Conservation (phyloP, 1,284 basidiomycete genomes). For the Papiliotrema laurentii region DNA sequence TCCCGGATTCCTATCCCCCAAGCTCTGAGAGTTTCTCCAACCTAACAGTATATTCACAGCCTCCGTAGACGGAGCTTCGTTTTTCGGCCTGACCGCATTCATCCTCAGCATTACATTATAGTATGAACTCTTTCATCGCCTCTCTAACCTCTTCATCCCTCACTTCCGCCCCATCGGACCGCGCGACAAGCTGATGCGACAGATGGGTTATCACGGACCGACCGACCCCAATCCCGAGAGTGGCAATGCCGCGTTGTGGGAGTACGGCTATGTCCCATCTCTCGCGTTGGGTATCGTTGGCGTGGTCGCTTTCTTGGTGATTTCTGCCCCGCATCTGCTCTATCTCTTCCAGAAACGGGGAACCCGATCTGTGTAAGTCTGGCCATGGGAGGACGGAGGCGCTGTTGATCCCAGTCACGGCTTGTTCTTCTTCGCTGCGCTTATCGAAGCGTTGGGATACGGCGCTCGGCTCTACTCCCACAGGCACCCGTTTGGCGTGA, state of each 20-base stretch:
- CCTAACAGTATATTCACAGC: not conserved
- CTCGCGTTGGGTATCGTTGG: constrained; percentile 29
- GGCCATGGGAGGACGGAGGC: not conserved
- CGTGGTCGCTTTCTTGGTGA: constrained; percentile 17
- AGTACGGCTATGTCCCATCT: constrained; percentile 31
- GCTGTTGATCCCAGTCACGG: constrained; percentile 12
- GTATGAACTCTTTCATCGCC: not conserved
- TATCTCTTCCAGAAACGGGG: constrained; percentile 23
- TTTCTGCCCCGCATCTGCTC: constrained; percentile 19
- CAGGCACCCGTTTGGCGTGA: constrained; percentile 17
- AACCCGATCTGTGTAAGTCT: constrained; percentile 23
- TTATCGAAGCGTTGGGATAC: constrained; percentile 24
- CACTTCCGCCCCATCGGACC: not conserved
- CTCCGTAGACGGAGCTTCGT: not conserved
- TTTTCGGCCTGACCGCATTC: not conserved
- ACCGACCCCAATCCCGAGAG: constrained; percentile 8
- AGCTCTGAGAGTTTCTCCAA: not conserved
- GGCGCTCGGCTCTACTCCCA: constrained; percentile 26
- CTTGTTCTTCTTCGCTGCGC: constrained; percentile 21
- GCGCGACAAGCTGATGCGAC: not conserved
- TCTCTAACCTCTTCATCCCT: not conserved
- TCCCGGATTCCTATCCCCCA: not conserved
- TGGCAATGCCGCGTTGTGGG: constrained; percentile 17
- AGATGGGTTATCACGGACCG: constrained; percentile 29
- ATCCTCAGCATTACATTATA: not conserved